Percentiles rank a stretch among this genome's conserved stretches.
Conservation (phyloP, 805 yeast species). For the Sugiyamaella marilandica region DNA sequence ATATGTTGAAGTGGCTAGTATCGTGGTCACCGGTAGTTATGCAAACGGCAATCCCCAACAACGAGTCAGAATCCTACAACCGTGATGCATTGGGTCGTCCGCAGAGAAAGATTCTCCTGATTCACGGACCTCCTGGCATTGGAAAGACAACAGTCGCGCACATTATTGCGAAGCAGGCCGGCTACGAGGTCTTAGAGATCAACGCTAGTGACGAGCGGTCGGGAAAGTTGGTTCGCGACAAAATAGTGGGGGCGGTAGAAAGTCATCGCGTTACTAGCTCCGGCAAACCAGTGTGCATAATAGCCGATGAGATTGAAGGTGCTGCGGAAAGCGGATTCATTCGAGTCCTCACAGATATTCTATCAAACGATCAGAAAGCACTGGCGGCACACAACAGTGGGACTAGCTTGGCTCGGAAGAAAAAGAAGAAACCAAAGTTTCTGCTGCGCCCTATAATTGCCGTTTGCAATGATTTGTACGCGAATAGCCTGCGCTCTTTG, state of each 20-base stretch:
- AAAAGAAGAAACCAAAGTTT: constrained; percentile 38
- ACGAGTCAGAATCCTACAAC: constrained; percentile 7
- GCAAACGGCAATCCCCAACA: constrained; percentile 35
- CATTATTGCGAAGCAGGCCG: constrained; percentile 73
- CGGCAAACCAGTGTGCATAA: constrained; percentile 72
- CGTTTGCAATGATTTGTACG: constrained; percentile 82
- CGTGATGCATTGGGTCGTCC: constrained; percentile 58
- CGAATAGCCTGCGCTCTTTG: constrained; percentile 66
- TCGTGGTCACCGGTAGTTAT: constrained; percentile 62
- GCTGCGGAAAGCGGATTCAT: constrained; percentile 57
- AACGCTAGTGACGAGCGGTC: constrained; percentile 82
- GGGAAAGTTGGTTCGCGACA: constrained; percentile 51
- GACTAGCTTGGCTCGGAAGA: constrained; percentile 18
- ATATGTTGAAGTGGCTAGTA: constrained; percentile 56
- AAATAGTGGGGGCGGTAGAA: constrained; percentile 57
- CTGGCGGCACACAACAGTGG: constrained; percentile 30
- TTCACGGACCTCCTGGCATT: constrained; percentile 90
- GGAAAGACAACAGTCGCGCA: constrained; percentile 92
- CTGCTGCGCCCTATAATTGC: constrained; percentile 84
- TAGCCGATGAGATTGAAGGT: constrained; percentile 89
- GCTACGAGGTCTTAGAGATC: constrained; percentile 74
- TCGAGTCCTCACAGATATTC: constrained; percentile 51
- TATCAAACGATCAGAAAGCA: constrained; percentile 54
- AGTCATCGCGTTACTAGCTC: constrained; percentile 51
- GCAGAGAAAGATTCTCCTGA: constrained; percentile 55